phyloP scores from a whole-genome alignment of 73 alveolate species.

The Stentor roeselii region DNA sequence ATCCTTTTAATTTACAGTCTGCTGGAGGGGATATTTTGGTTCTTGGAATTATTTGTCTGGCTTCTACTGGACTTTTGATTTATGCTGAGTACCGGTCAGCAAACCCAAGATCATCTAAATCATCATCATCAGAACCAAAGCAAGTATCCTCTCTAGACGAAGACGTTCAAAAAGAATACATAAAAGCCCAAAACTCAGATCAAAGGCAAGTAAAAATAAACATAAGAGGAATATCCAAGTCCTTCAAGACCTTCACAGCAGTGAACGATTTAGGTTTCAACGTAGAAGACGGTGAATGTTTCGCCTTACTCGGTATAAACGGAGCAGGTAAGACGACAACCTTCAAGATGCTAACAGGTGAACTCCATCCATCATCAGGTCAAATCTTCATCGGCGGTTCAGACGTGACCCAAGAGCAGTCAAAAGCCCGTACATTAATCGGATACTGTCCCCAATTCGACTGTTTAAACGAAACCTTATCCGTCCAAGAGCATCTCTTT shows the following conservation, averaged over 20 bases:
- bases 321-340: slow-evolving; percentile 90
- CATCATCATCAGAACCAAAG: slow-evolving; percentile 27
- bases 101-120: not conserved
- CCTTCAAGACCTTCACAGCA: slow-evolving; percentile 50
- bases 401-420: slow-evolving; percentile 41
- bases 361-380: slow-evolving; percentile 57
- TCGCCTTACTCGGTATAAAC: slow-evolving; percentile 51
- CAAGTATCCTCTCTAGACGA: slow-evolving; percentile 41
- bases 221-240: slow-evolving; percentile 31
- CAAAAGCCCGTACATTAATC: slow-evolving; percentile 38
- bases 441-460: slow-evolving; percentile 97
- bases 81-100: not conserved
- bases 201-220: slow-evolving; percentile 42
- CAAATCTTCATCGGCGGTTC: slow-evolving; percentile 55
- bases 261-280: slow-evolving; percentile 55
- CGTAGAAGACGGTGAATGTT: slow-evolving; percentile 60
- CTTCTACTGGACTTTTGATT: not conserved
- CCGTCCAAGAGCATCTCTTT: slow-evolving; percentile 93
- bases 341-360: slow-evolving; percentile 75
- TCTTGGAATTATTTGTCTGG: not conserved
- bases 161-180: slow-evolving; percentile 45
- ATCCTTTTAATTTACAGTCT: not conserved
- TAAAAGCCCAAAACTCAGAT: slow-evolving; percentile 17
- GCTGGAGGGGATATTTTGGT: slow-evolving; percentile 6
- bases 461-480: slow-evolving; percentile 85